A percentile compares a stretch with the other conserved stretches of the same genome.
phyloP scores from a whole-genome alignment of 768 basidiomycete genomes.

The Lactarius hengduanensis region DNA sequence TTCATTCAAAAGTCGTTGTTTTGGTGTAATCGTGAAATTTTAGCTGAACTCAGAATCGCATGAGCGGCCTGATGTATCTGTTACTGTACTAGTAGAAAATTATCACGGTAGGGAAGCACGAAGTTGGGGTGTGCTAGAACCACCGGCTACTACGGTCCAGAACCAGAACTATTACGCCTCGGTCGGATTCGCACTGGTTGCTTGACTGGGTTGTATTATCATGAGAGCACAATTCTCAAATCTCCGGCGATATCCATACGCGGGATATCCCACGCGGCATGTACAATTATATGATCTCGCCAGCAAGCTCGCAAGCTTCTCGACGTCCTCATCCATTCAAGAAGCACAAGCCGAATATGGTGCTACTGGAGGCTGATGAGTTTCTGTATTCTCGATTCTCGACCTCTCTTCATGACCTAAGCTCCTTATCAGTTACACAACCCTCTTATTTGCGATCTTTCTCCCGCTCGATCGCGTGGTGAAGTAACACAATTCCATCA shows the following conservation, averaged over 20 bases:
- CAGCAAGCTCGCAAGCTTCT: neutral
- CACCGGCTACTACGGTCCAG: neutral
- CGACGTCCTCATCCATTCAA: neutral
- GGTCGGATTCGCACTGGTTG: neutral
- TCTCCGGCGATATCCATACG: neutral
- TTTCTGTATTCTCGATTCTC: neutral
- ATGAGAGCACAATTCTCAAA: neutral
- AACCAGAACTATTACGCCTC: neutral
- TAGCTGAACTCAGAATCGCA: neutral
- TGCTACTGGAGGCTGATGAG: neutral
- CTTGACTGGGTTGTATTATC: neutral
- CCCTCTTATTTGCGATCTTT: neutral
- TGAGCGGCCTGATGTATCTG: neutral
- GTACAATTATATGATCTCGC: neutral
- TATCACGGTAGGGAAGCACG: neutral
- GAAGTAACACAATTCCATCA: neutral
- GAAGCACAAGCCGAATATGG: neutral
- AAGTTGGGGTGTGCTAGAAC: constrained; percentile 1
- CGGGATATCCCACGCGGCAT: neutral
- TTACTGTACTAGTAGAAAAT: too few relatives aligned
- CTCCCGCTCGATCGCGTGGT: neutral
- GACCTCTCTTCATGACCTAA: neutral
- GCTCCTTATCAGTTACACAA: neutral
- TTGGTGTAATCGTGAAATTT: neutral
- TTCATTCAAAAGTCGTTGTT: neutral